Evolutionary conservation across 805 yeast species (phyloP), one percentile per base, ranked within the genome.

Genomic region (Wickerhamiella australiensis): DNA sequence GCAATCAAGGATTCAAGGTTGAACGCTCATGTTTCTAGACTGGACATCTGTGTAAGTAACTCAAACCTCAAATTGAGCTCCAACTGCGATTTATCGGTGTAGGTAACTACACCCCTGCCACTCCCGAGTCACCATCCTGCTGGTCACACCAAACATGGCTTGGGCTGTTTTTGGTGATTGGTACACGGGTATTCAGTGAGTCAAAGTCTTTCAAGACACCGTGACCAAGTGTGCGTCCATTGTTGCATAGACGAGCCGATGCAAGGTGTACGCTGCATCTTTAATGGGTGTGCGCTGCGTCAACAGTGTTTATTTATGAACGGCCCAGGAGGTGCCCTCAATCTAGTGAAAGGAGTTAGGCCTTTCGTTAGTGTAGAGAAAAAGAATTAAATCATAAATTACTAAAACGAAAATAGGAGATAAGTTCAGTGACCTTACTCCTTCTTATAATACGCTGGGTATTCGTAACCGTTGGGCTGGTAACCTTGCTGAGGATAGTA

Each of bases 391-490:
- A 35, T 18, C 38, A 33, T 33, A 33, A 33, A 33, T 17, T 33
- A 33, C 38, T 33, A 33, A 33, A 33, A n/a, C 23, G 29, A 20
- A 35, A 35, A 20, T 12, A 31, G 26, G 26, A 11, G 20, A 18
- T 9, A 15, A 33, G 20, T n/a, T n/a, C n/a, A n/a, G n/a, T 4
- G 8, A 11, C 5, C 5, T 33, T 33, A 33, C 20, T 33, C 38
- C 20, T 27, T 33, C 45, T 47, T 38, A 27, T 35, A 29, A 7
- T 36, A 38, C 20, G 37, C 46, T 11, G 42, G 47, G 33, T 37
- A 47, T 44, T 49, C 47, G 25, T 52, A 40, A 27, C 50, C 47
- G 41, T 46, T 36, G 17, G 35, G 35, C 44, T 49, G 54, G 29
- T 40, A 31, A 12, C 35, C 17, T 17, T 22, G 33, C 31, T 42